A percentile compares a stretch with the other conserved stretches of the same genome.
Evolutionary conservation across 495 filamentous ascomycete genomes (phyloP).

Genomic region (Friedmanniomyces endolithicus): DNA sequence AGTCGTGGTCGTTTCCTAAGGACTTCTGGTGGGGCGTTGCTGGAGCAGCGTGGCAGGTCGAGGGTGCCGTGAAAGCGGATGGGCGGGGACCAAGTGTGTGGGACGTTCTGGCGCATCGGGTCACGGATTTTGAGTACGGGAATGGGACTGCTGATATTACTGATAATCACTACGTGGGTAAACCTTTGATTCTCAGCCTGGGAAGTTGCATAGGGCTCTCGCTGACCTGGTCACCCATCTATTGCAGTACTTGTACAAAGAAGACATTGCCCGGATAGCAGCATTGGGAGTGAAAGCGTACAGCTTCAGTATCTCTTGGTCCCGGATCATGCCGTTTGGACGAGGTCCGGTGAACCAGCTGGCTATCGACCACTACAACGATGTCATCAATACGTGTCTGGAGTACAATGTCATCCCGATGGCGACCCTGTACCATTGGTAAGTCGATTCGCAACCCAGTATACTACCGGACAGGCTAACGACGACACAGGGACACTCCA

Average conservation of each 20-base stretch:
- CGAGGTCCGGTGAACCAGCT: constrained; percentile 20
- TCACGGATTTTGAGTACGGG: constrained; percentile 19
- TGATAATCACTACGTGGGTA: constrained; percentile 22
- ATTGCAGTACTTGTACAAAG: constrained; percentile 23
- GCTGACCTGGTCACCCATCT: no score
- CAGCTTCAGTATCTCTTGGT: constrained; percentile 26
- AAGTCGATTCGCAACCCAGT: neutral
- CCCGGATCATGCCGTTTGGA: constrained; percentile 26
- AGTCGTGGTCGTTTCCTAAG: constrained; percentile 21
- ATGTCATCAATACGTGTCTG: constrained; percentile 24
- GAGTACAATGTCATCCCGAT: constrained; percentile 20
- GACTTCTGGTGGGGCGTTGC: constrained; percentile 29
- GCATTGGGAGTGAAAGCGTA: constrained; percentile 24
- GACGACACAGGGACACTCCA: constrained; percentile 11
- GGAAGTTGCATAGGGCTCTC: no score
- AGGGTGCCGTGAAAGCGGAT: constrained; percentile 27
- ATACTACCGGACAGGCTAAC: neutral
- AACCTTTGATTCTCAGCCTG: no score
- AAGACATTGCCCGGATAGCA: constrained; percentile 27
- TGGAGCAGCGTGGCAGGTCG: constrained; percentile 27
- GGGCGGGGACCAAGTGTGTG: constrained; percentile 26
- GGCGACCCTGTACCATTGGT: constrained; percentile 24
- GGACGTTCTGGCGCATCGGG: constrained; percentile 20
- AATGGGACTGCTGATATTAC: constrained; percentile 18
- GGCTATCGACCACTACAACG: constrained; percentile 25